Evolutionary conservation across 805 yeast genomes (phyloP).

Genomic region (Kluyveromyces wickerhamii): DNA sequence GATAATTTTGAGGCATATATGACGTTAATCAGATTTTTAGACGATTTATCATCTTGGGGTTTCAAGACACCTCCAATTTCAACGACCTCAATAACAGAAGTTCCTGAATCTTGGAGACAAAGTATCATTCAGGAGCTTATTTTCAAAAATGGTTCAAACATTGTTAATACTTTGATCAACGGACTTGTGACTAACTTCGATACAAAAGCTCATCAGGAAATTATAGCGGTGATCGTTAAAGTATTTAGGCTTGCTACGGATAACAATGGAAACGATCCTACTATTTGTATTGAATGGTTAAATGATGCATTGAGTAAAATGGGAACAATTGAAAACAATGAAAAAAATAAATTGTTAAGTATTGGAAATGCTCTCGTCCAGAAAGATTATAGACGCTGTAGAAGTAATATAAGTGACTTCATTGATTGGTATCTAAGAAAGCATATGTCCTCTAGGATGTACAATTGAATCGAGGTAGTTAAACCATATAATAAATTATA

Average conservation of each 20-base stretch:
- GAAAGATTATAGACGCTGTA: conserved; percentile 64
- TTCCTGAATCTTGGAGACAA: conserved; percentile 47
- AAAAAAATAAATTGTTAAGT: conserved; percentile 52
- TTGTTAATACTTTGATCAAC: conserved; percentile 45
- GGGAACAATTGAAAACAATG: conserved; percentile 57
- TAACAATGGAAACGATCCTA: conserved; percentile 32
- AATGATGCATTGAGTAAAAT: conserved; percentile 45
- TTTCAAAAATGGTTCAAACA: conserved; percentile 44
- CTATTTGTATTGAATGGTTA: conserved; percentile 47
- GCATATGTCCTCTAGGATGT: conserved; percentile 45
- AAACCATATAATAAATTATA: too few relatives aligned
- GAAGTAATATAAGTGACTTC: conserved; percentile 67
- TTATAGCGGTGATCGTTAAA: conserved; percentile 64
- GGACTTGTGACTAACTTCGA: conserved; percentile 72
- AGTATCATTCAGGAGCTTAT: conserved; percentile 40
- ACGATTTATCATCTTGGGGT: conserved; percentile 83
- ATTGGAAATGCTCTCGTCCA: conserved; percentile 54
- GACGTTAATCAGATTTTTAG: conserved; percentile 64
- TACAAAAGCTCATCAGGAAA: conserved; percentile 60
- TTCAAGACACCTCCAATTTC: conserved; percentile 74
- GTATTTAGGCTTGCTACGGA: conserved; percentile 48
- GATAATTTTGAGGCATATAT: conserved; percentile 66
- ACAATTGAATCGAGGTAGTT: conserved; percentile 12
- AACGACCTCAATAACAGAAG: conserved; percentile 41
- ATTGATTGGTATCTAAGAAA: conserved; percentile 77